A percentile compares a stretch with the other conserved stretches of the same genome.
phyloP scores from a whole-genome alignment of 2,329 filamentous ascomycete genomes.

The Macrophomina phaseolina region DNA sequence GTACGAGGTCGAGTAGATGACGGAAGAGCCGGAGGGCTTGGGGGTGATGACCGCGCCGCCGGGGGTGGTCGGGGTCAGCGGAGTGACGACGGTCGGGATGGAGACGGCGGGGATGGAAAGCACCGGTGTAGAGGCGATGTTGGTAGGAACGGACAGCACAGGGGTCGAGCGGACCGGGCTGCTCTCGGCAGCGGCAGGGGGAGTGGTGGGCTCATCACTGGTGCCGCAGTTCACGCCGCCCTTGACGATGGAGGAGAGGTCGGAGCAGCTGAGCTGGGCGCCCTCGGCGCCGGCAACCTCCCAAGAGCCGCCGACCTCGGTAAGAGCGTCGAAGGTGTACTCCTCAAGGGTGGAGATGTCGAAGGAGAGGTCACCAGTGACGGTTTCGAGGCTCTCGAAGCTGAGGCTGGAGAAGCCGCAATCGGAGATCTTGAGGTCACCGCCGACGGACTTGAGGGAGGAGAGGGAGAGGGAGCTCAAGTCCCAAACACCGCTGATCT shows the following conservation, averaged over 20 bases:
- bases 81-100: constrained; percentile 11
- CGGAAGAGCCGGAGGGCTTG: neutral
- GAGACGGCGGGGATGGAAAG: constrained; percentile 6
- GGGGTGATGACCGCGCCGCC: neutral
- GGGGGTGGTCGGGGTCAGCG: neutral
- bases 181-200: neutral
- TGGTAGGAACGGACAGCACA: neutral
- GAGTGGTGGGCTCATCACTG: neutral
- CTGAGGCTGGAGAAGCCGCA: constrained; percentile 17
- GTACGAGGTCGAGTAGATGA: neutral
- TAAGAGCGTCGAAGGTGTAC: constrained; percentile 5
- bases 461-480: constrained; percentile 11
- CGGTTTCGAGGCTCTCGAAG: constrained; percentile 15
- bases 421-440: constrained; percentile 16
- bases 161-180: constrained; percentile 15
- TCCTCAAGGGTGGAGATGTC: neutral
- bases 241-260: constrained; percentile 6
- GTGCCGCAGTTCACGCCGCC: constrained; percentile 3
- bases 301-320: constrained; percentile 11
- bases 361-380: constrained; percentile 32
- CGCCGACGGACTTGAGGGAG: constrained; percentile 20
- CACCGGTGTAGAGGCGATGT: constrained; percentile 16
- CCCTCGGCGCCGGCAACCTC: neutral
- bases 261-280: constrained; percentile 2
- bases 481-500: constrained; percentile 21